These are phyloP conservation scores for Taphrina flavorubra DNA, from an alignment of 1,139 yeast genomes.

Conservation along the genomic window DNA sequence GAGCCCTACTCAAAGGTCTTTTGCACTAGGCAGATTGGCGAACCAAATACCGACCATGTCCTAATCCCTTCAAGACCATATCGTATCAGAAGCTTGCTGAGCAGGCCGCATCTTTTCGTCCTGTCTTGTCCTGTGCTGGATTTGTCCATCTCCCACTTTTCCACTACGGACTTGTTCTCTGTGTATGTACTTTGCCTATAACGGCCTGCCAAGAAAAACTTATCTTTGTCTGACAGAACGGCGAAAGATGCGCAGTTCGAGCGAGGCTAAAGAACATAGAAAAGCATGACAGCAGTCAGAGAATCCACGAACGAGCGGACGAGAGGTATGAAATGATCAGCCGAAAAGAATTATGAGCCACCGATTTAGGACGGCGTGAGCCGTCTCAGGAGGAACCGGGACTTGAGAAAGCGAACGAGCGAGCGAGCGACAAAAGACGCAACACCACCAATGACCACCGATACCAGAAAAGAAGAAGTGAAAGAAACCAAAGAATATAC, in stretches of 20 bases:
- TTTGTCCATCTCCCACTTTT: slow-evolving; percentile 32
- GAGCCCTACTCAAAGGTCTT: not conserved
- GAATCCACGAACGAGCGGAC: slow-evolving; percentile 14
- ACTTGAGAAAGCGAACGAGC: slow-evolving; percentile 13
- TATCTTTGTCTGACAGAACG: slow-evolving; percentile 27
- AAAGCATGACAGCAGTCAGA: slow-evolving; percentile 33
- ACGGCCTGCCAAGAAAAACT: slow-evolving; percentile 27
- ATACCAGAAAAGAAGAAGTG: slow-evolving; percentile 9
- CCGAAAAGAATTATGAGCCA: slow-evolving; percentile 18
- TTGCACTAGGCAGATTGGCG: slow-evolving; percentile 3
- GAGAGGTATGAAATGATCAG: slow-evolving; percentile 4
- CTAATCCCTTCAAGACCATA: not conserved
- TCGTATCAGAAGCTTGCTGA: slow-evolving; percentile 2
- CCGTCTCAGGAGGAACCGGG: slow-evolving; percentile 37
- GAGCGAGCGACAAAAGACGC: not conserved
- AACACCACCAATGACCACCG: slow-evolving; percentile 26
- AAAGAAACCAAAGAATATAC: slow-evolving; percentile 11
- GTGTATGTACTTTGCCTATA: slow-evolving; percentile 30
- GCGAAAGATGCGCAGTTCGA: slow-evolving; percentile 40
- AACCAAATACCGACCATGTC: not conserved
- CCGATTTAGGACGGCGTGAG: slow-evolving; percentile 28
- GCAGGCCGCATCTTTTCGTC: slow-evolving; percentile 7
- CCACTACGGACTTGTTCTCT: slow-evolving; percentile 31
- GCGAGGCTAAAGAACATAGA: slow-evolving; percentile 30
- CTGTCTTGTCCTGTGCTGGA: slow-evolving; percentile 18